Base-by-base conservation (phyloP, 371 early-diverging fungal genomes). In the Saksenaea oblongispora region DNA sequence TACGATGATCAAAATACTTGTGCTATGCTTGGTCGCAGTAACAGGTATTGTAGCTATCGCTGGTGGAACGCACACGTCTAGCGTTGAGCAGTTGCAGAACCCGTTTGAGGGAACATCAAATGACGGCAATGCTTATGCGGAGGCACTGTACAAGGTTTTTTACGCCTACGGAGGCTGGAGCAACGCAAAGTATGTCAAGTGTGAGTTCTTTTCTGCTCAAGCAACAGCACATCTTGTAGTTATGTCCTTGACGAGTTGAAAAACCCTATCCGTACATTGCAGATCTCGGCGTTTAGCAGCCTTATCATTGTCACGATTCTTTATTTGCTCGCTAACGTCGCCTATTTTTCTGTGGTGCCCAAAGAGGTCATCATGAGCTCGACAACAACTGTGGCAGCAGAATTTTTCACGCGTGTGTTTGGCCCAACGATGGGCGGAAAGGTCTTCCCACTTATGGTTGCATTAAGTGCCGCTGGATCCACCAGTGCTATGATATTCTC, bases 271-370 rank as follows among this genome's bases (percentile, higher is more conserved):
- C 67, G 69, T 54, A 72, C 66, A 5, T 34, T 78, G 61, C 59
- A 62, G 36, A 63, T 68, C 13, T 64, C 76, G 17, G 62, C 71
- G 1, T 35, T 71, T 18, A 59, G 66, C 22, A 70, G 62, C 11
- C 56, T 78, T 4, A 54, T 67, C 11, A 35, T 72, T 15, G 56
- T 66, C 17, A 67, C 71, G 9, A 53, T 56, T 2, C 59, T 75
- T 3, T 78, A 73, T 58, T 51, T 75, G 35, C 47, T 78, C 9
- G 75, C 69, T 26, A 80, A 75, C 11, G 35, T 75, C 51, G 73
- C 76, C 3, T 78, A 78, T 58, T 71, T 75, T 42, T 62, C 71
- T 24, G 78, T 72, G 3, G 69, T 78, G 11, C 72, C 78, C 7
- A 57, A 62, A 44, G 67, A 66, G 2, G 63, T 71, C 26, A 61